phyloP scores from a whole-genome alignment of 2,329 filamentous ascomycete genomes.

The Pezizomycotina sp. region DNA sequence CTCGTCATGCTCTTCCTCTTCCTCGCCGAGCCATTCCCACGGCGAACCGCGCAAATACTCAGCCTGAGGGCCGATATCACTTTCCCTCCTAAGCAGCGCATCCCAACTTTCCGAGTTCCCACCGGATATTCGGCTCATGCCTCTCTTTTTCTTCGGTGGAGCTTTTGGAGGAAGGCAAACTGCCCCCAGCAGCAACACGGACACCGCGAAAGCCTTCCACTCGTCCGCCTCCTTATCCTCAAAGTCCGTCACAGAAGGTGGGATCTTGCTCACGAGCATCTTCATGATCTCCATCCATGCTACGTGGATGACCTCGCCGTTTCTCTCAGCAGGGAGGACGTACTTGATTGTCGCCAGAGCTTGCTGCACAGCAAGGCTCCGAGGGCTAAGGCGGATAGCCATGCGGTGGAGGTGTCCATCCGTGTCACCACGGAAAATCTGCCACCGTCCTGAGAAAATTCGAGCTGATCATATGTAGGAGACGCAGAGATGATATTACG shows the following conservation, averaged over 20 bases:
- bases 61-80: slow-evolving; percentile 24
- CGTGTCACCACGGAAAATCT: slow-evolving; percentile 24
- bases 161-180: slow-evolving; percentile 22
- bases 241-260: slow-evolving; percentile 15
- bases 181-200: slow-evolving; percentile 23
- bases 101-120: slow-evolving; percentile 31
- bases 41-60: slow-evolving; percentile 38
- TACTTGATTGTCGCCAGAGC: slow-evolving; percentile 23
- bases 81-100: slow-evolving; percentile 23
- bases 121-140: slow-evolving; percentile 28
- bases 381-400: slow-evolving; percentile 22
- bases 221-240: slow-evolving; percentile 17
- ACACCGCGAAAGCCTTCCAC: slow-evolving; percentile 25
- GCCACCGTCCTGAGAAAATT: slow-evolving; percentile 22
- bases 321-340: slow-evolving; percentile 19
- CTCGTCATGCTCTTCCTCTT: slow-evolving; percentile 30
- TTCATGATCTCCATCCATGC: slow-evolving; percentile 24
- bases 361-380: slow-evolving; percentile 22
- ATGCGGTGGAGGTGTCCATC: slow-evolving; percentile 23
- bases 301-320: slow-evolving; percentile 23
- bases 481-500: too few species aligned
- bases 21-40: slow-evolving; percentile 57
- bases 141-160: slow-evolving; percentile 22
- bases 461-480: slow-evolving; percentile 20
- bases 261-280: slow-evolving; percentile 12